Evolutionary conservation across 805 yeast species (phyloP).

Genomic region (Debaryomyces tyrocola): DNA sequence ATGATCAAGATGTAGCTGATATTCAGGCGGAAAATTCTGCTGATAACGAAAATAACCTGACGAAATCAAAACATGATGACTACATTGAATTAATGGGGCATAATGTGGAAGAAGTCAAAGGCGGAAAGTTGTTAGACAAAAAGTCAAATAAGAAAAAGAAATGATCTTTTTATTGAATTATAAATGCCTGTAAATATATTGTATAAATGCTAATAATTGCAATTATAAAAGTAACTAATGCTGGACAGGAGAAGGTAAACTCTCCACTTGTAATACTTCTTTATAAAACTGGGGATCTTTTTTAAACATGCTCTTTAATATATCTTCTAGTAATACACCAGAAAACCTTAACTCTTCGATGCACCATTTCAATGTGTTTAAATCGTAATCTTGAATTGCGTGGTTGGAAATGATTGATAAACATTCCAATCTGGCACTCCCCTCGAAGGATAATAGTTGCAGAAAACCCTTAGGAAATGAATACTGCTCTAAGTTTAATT

Average conservation of each 20-base stretch:
- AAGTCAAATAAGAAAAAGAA: slow-evolving; percentile 43
- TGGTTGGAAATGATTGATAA: slow-evolving; percentile 19
- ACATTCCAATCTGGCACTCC: slow-evolving; percentile 15
- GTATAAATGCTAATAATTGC: not conserved
- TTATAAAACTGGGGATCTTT: slow-evolving; percentile 3
- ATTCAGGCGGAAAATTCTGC: slow-evolving; percentile 13
- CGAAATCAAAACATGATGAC: slow-evolving; percentile 35
- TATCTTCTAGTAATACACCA: slow-evolving; percentile 24
- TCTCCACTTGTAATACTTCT: slow-evolving; percentile 2
- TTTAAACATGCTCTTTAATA: slow-evolving; percentile 3
- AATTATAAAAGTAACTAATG: not conserved
- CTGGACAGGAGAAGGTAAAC: not conserved
- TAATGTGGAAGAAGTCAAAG: slow-evolving; percentile 53
- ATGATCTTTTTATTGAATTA: slow-evolving; percentile 2
- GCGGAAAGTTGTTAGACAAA: slow-evolving; percentile 52
- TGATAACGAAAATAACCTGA: slow-evolving; percentile 8
- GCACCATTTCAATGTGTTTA: slow-evolving; percentile 25
- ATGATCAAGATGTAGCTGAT: slow-evolving; percentile 19
- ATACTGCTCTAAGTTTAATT: slow-evolving; percentile 17
- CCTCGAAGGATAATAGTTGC: slow-evolving; percentile 13
- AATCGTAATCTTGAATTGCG: slow-evolving; percentile 25
- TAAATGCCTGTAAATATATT: slow-evolving; percentile 4
- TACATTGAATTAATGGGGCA: slow-evolving; percentile 62
- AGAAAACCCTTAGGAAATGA: slow-evolving; percentile 18
- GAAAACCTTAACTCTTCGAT: slow-evolving; percentile 27